Evolutionary conservation across 2,329 filamentous ascomycete genomes (phyloP).

Genomic region (Fusarium ramigenum): DNA sequence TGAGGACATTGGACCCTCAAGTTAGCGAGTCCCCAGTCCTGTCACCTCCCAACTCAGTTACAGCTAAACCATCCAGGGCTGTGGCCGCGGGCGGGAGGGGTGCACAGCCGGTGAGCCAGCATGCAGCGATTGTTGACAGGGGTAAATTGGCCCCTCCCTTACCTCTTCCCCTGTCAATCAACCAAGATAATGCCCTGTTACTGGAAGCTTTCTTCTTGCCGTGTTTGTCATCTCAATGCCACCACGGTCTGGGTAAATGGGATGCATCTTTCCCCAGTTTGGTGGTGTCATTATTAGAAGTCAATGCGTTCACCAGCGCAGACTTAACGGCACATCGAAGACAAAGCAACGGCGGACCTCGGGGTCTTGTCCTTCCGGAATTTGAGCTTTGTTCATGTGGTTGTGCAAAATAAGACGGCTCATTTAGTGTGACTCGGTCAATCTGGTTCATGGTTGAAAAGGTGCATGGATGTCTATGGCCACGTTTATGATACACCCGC

Average conservation of each 20-base stretch:
- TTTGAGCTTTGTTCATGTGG: not conserved
- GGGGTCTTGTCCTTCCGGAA: slow-evolving; percentile 3
- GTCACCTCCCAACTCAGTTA: slow-evolving; percentile 7
- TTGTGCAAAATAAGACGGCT: slow-evolving; percentile 17
- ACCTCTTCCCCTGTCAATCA: slow-evolving; percentile 30
- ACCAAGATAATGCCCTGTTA: not conserved
- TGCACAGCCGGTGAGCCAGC: slow-evolving; percentile 40
- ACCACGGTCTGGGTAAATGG: not conserved
- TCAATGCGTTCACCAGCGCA: not conserved
- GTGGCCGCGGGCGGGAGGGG: slow-evolving; percentile 32
- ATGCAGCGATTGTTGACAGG: slow-evolving; percentile 37
- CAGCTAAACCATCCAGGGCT: slow-evolving; percentile 24
- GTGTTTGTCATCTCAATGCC: not conserved
- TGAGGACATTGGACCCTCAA: slow-evolving; percentile 14
- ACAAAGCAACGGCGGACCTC: slow-evolving; percentile 11
- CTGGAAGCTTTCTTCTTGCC: slow-evolving; percentile 11
- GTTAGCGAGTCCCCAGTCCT: slow-evolving; percentile 12
- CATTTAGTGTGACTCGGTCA: slow-evolving; percentile 4
- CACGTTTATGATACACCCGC: slow-evolving; percentile 11
- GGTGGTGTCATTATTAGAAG: slow-evolving; percentile 1
- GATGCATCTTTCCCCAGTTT: slow-evolving; percentile 2
- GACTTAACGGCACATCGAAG: not conserved
- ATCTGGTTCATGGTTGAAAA: not conserved
- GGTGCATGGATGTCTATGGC: not conserved
- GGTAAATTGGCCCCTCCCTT: slow-evolving; percentile 23